A percentile compares a stretch with the other conserved stretches of the same genome.
Conservation (phyloP, 257 asterid species). For the Phtheirospermum japonicum region DNA sequence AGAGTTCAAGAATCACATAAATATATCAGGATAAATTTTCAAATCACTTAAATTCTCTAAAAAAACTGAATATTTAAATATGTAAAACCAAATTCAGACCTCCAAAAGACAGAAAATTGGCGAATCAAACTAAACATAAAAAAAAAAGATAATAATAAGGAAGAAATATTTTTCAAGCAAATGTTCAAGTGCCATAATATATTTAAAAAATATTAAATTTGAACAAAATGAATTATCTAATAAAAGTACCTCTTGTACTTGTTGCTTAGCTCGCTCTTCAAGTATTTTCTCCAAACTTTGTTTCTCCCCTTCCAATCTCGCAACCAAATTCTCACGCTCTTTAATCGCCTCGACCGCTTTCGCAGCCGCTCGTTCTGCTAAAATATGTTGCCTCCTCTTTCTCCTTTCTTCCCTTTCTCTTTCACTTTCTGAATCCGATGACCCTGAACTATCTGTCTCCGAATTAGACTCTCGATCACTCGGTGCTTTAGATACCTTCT, state of each 20-base stretch:
- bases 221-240: no score
- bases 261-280: constrained; percentile 85
- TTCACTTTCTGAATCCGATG: constrained; percentile 90
- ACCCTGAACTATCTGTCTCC: constrained; percentile 60
- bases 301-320: constrained; percentile 94
- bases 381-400: constrained; percentile 78
- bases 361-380: constrained; percentile 91
- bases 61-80: no score
- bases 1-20: no score
- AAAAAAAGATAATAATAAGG: no score
- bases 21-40: no score
- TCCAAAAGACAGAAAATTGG: no score
- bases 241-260: constrained; percentile 75
- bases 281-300: constrained; percentile 92
- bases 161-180: no score
- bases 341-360: constrained; percentile 82
- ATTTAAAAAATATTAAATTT: no score
- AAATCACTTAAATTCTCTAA: no score
- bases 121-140: no score
- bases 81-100: no score
- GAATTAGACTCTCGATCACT: constrained; percentile 75
- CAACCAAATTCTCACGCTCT: constrained; percentile 84
- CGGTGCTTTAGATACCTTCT: constrained; percentile 51
- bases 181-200: no score
- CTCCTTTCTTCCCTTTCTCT: constrained; percentile 83